Evolutionary conservation across 2,329 filamentous ascomycete genomes (phyloP).

Genomic region (Aureobasidium mangrovei): DNA sequence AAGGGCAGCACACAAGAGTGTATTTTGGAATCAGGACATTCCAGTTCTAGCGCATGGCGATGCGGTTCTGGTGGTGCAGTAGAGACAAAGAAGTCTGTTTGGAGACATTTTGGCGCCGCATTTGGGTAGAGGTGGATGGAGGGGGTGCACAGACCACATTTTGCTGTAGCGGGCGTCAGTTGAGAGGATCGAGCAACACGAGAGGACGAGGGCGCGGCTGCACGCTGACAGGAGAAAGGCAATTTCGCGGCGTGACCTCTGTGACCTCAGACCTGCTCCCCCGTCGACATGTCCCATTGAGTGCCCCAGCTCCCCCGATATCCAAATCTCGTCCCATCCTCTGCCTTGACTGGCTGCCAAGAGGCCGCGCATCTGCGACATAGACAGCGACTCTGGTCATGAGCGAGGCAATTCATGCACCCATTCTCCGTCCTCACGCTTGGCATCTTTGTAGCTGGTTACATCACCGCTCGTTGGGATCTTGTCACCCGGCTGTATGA

Average conservation of each 20-base stretch:
- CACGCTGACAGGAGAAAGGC: slow-evolving; percentile 6
- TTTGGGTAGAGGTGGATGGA: slow-evolving; percentile 4
- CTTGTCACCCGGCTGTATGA: slow-evolving; percentile 95
- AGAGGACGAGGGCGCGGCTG: slow-evolving; percentile 7
- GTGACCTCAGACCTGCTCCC: background rate
- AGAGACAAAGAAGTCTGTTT: background rate
- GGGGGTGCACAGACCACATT: background rate
- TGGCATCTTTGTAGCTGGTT: slow-evolving; percentile 98
- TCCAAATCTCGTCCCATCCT: background rate
- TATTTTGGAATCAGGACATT: background rate
- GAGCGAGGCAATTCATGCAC: slow-evolving; percentile 62
- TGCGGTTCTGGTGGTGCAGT: background rate
- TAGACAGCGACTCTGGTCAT: slow-evolving; percentile 13
- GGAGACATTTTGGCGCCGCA: background rate
- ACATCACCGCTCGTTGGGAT: slow-evolving; percentile 99
- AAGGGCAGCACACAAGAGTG: background rate
- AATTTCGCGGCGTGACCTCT: background rate
- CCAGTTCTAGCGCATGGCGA: background rate
- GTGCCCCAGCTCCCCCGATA: background rate
- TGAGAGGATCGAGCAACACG: background rate
- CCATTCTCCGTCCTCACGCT: slow-evolving; percentile 92
- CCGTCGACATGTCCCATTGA: background rate
- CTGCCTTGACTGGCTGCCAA: slow-evolving; percentile 6
- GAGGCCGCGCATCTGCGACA: slow-evolving; percentile 8
- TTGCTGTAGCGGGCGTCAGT: background rate